A percentile compares a stretch with the other conserved stretches of the same genome.
These are phyloP conservation scores for Asparagopsis taxiformis DNA, from an alignment of 31 red algal genomes.

Conservation along the genomic window DNA sequence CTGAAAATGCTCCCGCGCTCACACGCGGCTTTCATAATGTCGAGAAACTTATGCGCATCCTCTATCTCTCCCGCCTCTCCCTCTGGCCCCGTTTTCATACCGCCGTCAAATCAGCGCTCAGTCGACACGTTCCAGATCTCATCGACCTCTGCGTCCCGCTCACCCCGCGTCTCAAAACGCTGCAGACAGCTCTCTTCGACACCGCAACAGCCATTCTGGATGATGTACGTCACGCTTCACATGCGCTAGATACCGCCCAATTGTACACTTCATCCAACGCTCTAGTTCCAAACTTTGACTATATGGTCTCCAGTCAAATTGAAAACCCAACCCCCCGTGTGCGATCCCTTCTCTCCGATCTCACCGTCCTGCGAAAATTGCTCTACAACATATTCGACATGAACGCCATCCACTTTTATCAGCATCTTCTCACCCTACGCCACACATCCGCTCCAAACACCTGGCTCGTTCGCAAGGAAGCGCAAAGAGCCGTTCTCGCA, in stretches of 20 bases:
- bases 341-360: constrained; percentile 38
- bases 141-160: constrained; percentile 70
- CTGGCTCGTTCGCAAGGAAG: constrained; percentile 57
- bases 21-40: constrained; percentile 83
- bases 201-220: constrained; percentile 34
- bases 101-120: constrained; percentile 58
- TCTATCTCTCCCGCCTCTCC: constrained; percentile 67
- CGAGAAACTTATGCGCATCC: constrained; percentile 83
- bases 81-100: constrained; percentile 92
- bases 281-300: constrained; percentile 53
- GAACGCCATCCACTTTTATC: constrained; percentile 47
- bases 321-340: constrained; percentile 33
- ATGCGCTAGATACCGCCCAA: constrained; percentile 45
- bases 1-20: constrained; percentile 65
- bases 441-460: constrained; percentile 16
- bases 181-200: constrained; percentile 37
- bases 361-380: constrained; percentile 31
- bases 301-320: constrained; percentile 39
- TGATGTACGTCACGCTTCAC: constrained; percentile 24
- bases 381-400: constrained; percentile 34
- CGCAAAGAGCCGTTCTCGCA: constrained; percentile 49
- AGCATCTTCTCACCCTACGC: constrained; percentile 40
- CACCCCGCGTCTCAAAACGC: constrained; percentile 18
- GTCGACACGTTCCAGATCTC: constrained; percentile 48
- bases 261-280: constrained; percentile 8